Conservation (phyloP, 2,329 filamentous ascomycete genomes). For the Neospermospora avenae region DNA sequence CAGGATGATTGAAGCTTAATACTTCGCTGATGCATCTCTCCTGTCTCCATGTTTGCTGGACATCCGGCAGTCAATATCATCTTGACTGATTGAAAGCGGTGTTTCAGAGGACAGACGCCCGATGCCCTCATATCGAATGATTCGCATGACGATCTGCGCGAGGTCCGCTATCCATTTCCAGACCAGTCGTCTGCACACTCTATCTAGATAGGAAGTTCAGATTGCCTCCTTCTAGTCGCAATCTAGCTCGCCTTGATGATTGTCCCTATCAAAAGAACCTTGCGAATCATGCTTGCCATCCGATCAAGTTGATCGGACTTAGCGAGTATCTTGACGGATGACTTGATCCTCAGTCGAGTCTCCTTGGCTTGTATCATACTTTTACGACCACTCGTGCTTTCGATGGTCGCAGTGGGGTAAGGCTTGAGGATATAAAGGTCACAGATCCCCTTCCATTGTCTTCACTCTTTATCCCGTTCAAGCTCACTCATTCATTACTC, state of each 20-base stretch:
- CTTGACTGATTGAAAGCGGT: not conserved
- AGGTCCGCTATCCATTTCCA: slow-evolving; percentile 1
- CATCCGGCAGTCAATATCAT: slow-evolving; percentile 11
- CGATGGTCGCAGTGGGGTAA: not conserved
- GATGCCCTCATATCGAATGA: slow-evolving; percentile 2
- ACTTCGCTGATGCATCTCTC: not conserved
- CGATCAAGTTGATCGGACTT: slow-evolving; percentile 7
- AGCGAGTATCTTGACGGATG: slow-evolving; percentile 3
- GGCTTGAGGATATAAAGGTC: slow-evolving; percentile 21
- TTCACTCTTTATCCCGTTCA: slow-evolving; percentile 17
- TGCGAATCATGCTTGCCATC: slow-evolving; percentile 13
- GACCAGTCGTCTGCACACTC: slow-evolving; percentile 1
- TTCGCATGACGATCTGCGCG: slow-evolving; percentile 5
- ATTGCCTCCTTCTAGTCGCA: slow-evolving; percentile 18
- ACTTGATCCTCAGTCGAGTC: slow-evolving; percentile 5
- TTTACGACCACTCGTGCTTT: not conserved
- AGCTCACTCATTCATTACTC: slow-evolving; percentile 4
- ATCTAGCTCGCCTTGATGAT: slow-evolving; percentile 8
- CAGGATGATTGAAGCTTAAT: slow-evolving; percentile 9
- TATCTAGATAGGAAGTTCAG: slow-evolving; percentile 20
- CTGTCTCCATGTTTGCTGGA: slow-evolving; percentile 5
- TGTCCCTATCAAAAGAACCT: not conserved
- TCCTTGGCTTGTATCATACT: slow-evolving; percentile 1
- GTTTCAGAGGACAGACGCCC: slow-evolving; percentile 18
- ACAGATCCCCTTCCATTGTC: slow-evolving; percentile 7